Evolutionary conservation across 352 stramenopile genomes (phyloP).

Genomic region (Globisporangium apiculatum): DNA sequence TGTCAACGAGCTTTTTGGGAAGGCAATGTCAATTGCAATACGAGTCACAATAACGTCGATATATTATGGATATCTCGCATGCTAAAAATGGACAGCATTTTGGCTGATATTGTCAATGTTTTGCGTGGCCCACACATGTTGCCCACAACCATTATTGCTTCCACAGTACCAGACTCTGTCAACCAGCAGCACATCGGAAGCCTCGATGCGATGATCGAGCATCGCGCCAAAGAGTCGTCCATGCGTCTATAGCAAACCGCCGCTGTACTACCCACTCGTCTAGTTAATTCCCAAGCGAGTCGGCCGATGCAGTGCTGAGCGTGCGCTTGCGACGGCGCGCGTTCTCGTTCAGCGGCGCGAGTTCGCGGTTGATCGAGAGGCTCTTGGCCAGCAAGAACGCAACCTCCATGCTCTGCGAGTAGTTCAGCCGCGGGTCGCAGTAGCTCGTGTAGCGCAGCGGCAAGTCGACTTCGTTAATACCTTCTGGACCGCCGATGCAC

Average conservation of each 20-base stretch:
- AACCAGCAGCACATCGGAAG: no score
- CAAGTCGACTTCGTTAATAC: slow-evolving; percentile 92
- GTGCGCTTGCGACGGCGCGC: slow-evolving; percentile 39
- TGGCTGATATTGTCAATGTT: no score
- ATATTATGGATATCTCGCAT: no score
- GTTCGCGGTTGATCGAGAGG: slow-evolving; percentile 58
- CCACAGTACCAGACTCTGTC: not conserved
- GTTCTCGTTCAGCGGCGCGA: slow-evolving; percentile 59
- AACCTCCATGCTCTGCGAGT: slow-evolving; percentile 97
- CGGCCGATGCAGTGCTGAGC: slow-evolving; percentile 12
- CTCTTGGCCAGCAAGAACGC: slow-evolving; percentile 96
- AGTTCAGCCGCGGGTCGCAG: slow-evolving; percentile 98
- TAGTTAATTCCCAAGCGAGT: not conserved
- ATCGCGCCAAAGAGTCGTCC: no score
- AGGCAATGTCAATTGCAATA: no score
- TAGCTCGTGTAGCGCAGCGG: slow-evolving; percentile 93
- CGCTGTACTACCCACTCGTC: no score
- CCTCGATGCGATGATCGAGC: no score
- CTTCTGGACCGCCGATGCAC: slow-evolving; percentile 95
- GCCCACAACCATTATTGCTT: not conserved
- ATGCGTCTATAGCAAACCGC: no score
- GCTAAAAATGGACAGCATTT: not conserved
- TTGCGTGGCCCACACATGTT: not conserved
- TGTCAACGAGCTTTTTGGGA: no score
- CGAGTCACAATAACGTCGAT: no score